Conservation (phyloP, 352 stramenopile species). For the Pythium angustatum region DNA sequence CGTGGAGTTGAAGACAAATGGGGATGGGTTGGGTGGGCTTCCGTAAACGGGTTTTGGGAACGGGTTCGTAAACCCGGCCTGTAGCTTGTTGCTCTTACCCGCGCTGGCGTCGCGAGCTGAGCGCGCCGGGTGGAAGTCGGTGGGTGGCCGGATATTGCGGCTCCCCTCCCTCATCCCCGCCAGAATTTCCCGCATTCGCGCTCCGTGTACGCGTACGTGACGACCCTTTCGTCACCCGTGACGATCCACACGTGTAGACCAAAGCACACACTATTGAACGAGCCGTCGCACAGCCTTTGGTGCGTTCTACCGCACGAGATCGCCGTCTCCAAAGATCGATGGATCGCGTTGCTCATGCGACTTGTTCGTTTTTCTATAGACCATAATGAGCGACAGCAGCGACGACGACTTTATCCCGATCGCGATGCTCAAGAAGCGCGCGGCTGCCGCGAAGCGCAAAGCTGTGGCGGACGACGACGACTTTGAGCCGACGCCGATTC, state of each 20-base stretch:
- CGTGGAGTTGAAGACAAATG: too few relatives aligned
- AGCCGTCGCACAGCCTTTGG: not conserved
- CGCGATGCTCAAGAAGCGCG: conserved; percentile 53
- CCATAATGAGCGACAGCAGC: conserved; percentile 58
- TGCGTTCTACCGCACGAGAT: conserved; percentile 1
- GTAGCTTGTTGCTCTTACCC: not conserved
- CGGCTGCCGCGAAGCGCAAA: conserved; percentile 40
- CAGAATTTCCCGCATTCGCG: not conserved
- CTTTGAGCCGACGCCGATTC: conserved; percentile 20
- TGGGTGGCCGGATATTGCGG: not conserved
- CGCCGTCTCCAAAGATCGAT: not conserved
- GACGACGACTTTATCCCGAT: conserved; percentile 82
- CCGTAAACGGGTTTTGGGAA: too few relatives aligned
- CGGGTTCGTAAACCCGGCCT: conserved; percentile 1
- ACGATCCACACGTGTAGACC: not conserved
- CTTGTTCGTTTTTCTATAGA: not conserved
- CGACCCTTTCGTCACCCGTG: not conserved
- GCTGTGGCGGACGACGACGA: conserved; percentile 22
- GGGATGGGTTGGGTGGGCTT: too few relatives aligned
- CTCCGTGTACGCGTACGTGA: not conserved
- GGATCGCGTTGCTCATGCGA: too few relatives aligned
- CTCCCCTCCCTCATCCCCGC: not conserved
- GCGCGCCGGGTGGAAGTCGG: conserved; percentile 14
- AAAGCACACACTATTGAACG: conserved; percentile 4
- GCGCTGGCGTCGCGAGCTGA: conserved; percentile 1